These are phyloP conservation scores for Bisporella sp. DNA, from an alignment of 2,329 filamentous ascomycete genomes.

Conservation along the genomic window DNA sequence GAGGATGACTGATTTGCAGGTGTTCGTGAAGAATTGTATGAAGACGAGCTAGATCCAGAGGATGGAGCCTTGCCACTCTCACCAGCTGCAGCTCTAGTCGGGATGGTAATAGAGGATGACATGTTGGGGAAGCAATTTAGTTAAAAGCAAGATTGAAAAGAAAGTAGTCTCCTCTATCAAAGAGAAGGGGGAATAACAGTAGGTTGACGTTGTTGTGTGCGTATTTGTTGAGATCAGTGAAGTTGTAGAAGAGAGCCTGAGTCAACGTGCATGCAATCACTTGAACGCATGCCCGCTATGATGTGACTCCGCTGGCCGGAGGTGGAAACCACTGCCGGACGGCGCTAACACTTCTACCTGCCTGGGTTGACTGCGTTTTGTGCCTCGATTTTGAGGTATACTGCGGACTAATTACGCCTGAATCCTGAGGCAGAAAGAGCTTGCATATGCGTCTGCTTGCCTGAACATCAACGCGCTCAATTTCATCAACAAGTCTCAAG, in stretches of 20 bases:
- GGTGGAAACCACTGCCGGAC: background rate
- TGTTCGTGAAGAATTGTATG: slow-evolving; percentile 48
- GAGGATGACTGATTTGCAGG: slow-evolving; percentile 36
- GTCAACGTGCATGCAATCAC: background rate
- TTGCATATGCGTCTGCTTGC: no score
- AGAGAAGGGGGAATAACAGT: slow-evolving; percentile 2
- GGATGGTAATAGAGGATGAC: slow-evolving; percentile 67
- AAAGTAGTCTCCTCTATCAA: background rate
- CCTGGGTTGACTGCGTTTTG: no score
- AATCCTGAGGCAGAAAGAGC: no score
- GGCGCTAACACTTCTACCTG: background rate
- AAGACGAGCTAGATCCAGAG: slow-evolving; percentile 35
- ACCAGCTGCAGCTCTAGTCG: slow-evolving; percentile 36
- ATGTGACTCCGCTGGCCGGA: background rate
- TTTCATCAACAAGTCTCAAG: background rate
- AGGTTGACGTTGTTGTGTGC: background rate
- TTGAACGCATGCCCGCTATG: background rate
- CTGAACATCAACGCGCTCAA: no score
- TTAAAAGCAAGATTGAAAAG: slow-evolving; percentile 4
- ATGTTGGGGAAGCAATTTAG: slow-evolving; percentile 25
- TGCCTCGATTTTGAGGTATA: no score
- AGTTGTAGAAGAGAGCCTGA: slow-evolving; percentile 1
- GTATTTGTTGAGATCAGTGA: slow-evolving; percentile 3
- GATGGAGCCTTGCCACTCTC: slow-evolving; percentile 36
- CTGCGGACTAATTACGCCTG: no score